Base-by-base conservation (phyloP, 2,329 filamentous ascomycete species). In the Xylaria sp. region DNA sequence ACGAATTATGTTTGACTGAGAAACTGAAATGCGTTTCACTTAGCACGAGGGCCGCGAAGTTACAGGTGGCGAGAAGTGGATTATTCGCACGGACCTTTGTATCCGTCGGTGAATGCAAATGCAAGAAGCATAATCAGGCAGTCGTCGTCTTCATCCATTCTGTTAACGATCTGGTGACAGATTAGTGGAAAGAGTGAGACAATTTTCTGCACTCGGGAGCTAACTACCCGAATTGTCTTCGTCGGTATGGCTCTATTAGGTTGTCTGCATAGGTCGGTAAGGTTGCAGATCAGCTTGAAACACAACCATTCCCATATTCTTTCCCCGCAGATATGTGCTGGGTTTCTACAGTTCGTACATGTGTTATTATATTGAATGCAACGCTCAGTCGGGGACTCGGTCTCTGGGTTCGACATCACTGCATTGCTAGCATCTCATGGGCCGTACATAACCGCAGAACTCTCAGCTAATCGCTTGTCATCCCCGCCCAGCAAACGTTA, bases 1-100 rank as follows among this genome's bases (percentile, higher is more conserved):
- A 37, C 57, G 15, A 23, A 46, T 73, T 51, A 37, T 39, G n/a
- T 54, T 51, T n/a, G 39, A 59, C 50, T 44, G 15, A 20, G 55
- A 23, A 28, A 48, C 63, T 62, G 37, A 20, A 34, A n/a, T 10
- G 10, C 50, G 51, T 83, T 83, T 71, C 85, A 54, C 58, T 41
- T 69, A 89, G 87, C 94, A 97, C 80, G 94, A 97, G 80, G 94
- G 94, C 0, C 87, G 88, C 66, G 90, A 97, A 78, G 94, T 97
- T 0, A 86, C 83, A 1, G 85, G 87, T 51, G 94, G 94, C 10
- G 93, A 97, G 82, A 97, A 97, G 81, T 97, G 94, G 94, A 90
- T 97, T 69, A 87, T 97, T 69, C 85, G 94, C 73, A 97, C 92
- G 71, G 94, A 97, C 83, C 81, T 97, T 51, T 93, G 91, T 76